Base-by-base conservation (phyloP, 1,284 basidiomycete genomes). In the Wolfiporia cocos region DNA sequence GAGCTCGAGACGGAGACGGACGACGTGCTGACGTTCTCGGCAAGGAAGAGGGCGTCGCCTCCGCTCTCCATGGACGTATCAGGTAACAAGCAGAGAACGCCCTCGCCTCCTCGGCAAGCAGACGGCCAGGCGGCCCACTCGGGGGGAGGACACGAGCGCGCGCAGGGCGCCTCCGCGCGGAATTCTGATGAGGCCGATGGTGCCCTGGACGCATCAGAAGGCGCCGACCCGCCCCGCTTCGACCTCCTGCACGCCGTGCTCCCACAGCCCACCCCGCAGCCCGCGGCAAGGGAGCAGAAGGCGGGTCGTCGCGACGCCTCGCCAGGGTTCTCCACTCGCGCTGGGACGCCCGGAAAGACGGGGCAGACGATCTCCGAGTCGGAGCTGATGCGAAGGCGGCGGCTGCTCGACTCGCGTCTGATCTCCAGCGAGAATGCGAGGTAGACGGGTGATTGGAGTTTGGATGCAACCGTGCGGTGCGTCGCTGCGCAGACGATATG, bases 311-410 rank as follows among this genome's bases (percentile, higher is more conserved):
- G 42, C 7, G 42, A 38, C 10, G 15, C 37, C 12, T 43, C 42
- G 15, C 42, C 42, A 12, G 36, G 36, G 14, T 28, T 38, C 11
- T 21, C 29, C 1, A 37, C n/a, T 28, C 35, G 33, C 15, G 62
- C 41, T 62, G 20, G 51, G 59, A 42, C 41, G 14, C 41, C 41
- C 29, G 71, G 73, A 48, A 65, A 73, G 63, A 71, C 71, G 31
- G 73, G 81, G 43, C 76, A 81, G 55, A 78, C 82, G 34, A 86
- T 86, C 42, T 71, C 76, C 17, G 87, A 92, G 65, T 78, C 71
- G 10, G 89, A 92, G 65, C 61, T 92, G 56, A 81, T 92, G 76
- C 65, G 86, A 56, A 66, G 90, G 43, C 70, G 90, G 47, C 69
- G 89, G 50, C 53, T 86, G 58, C 61, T 86, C 41, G 81, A 85